phyloP scores from a whole-genome alignment of 148 eudicot species.

The Pouteria glomerata region DNA sequence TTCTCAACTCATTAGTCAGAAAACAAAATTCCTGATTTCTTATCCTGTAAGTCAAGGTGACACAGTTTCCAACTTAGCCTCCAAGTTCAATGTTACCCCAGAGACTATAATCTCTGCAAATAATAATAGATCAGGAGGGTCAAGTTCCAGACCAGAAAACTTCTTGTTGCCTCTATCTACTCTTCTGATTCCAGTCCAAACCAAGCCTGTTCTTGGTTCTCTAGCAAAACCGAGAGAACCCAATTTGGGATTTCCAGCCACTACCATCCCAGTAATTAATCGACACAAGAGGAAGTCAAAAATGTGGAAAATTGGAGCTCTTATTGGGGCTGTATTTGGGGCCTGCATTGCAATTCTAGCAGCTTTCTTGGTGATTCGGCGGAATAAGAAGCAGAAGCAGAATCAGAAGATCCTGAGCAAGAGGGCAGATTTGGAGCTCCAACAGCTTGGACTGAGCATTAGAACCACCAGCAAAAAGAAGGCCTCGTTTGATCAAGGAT shows the following conservation, averaged over 20 bases:
- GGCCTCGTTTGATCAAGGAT: constrained; percentile 62
- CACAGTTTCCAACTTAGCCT: constrained; percentile 31
- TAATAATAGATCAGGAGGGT: constrained; percentile 23
- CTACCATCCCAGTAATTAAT: constrained; percentile 4
- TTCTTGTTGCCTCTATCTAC: constrained; percentile 23
- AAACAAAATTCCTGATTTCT: constrained; percentile 37
- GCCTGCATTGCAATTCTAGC: constrained; percentile 27
- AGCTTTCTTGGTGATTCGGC: constrained; percentile 21
- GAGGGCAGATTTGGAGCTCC: constrained; percentile 49
- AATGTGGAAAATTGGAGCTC: constrained; percentile 31
- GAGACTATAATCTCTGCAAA: constrained; percentile 33
- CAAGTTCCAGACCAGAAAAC: constrained; percentile 9
- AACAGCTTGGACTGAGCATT: constrained; percentile 56
- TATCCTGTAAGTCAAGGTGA: constrained; percentile 52
- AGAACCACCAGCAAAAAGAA: constrained; percentile 76
- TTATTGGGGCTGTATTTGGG: constrained; percentile 25
- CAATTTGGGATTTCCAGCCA: constrained; percentile 18
- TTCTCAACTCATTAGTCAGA: constrained; percentile 23
- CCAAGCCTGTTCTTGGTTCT: constrained; percentile 35
- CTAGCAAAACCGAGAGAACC: constrained; percentile 32
- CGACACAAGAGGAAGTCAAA: constrained; percentile 23
- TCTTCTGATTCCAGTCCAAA: constrained; percentile 41
- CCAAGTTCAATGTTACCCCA: constrained; percentile 35
- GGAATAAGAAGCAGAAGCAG: constrained; percentile 25
- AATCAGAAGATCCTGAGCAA: constrained; percentile 23